A percentile compares a stretch with the other conserved stretches of the same genome.
Evolutionary conservation across 352 stramenopile genomes (phyloP).

Genomic region (Pythium plurisporium): DNA sequence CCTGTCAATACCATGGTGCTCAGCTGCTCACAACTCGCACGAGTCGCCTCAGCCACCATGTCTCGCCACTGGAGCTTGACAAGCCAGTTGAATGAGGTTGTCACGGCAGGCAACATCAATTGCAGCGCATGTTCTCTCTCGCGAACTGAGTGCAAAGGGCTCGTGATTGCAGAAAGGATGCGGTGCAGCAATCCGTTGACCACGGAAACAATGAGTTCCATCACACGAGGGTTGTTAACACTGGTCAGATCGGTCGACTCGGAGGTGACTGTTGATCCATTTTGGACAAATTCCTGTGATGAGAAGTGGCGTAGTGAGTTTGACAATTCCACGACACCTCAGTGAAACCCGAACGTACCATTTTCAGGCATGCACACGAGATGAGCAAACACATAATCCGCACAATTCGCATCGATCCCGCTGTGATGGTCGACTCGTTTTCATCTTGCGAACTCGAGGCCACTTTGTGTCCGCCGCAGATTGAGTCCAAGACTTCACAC

Average conservation of each 20-base stretch:
- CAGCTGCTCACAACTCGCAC: constrained; percentile 15
- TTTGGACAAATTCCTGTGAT: constrained; percentile 12
- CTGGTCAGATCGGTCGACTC: not conserved
- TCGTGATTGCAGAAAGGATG: constrained; percentile 14
- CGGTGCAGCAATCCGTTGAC: constrained; percentile 17
- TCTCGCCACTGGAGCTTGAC: constrained; percentile 6
- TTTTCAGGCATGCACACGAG: constrained; percentile 10
- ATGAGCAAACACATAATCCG: constrained; percentile 21
- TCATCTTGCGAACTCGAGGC: not conserved
- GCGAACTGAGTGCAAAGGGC: constrained; percentile 1
- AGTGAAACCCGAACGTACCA: too few species aligned
- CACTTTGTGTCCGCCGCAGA: not conserved
- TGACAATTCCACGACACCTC: too few species aligned
- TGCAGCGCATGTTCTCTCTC: constrained; percentile 14
- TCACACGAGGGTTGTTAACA: constrained; percentile 8
- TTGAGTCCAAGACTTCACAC: constrained; percentile 5
- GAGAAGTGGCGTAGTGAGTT: not conserved
- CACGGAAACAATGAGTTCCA: constrained; percentile 13
- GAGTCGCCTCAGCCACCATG: constrained; percentile 12
- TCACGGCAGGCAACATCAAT: constrained; percentile 19
- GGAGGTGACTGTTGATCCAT: not conserved
- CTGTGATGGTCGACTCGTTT: not conserved
- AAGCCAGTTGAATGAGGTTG: constrained; percentile 16
- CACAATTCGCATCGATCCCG: constrained; percentile 5
- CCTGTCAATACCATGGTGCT: constrained; percentile 20